Evolutionary conservation across 495 filamentous ascomycete species (phyloP), one percentile per base, ranked within the genome.

Genomic region (Penicillium pulvis): DNA sequence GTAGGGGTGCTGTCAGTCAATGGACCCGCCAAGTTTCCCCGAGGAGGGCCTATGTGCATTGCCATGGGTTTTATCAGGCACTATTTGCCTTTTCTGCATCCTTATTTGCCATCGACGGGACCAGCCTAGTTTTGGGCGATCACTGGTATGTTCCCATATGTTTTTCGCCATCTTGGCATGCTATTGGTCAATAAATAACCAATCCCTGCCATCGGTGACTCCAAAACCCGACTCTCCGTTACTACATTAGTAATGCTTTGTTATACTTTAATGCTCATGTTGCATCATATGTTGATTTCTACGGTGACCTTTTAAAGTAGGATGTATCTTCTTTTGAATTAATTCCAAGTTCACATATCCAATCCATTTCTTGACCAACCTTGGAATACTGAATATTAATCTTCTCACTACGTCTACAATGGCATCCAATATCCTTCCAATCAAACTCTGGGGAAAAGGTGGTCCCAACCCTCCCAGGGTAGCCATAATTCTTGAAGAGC

Each of bases 391-490:
- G 20, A 23, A 23, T 2, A 23, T 23, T 1, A 2, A 23, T 1
- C 1, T 23, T 23, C 20, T 23, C 20, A 23, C 20, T 23, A 23
- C 20, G n/a, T 16, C n/a, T 47, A 47, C 24, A 47, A 47, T 47
- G 45, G 1, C 45, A 23, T 24, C 45, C 12, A 47, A 23, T 24
- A 23, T 47, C 10, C 19, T 24, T 4, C 45, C 45, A 12, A 47
- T 47, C 17, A 47, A 47, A 47, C 2, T 47, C 12, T 47, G 45
- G 45, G 45, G 45, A 1, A 39, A 53, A 41, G 50, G 31, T 35
- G 80, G 78, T 23, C 83, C 85, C 17, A 85, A 87, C 62, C 79
- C 84, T 7, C 75, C 70, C 65, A 89, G 88, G 60, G 79, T 87
- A 7, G 70, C 69, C 55, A 80, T 87, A 19, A 48, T 89, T 55